Conservation (phyloP, 2,329 filamentous ascomycete genomes). For the Talaromyces sp. region DNA sequence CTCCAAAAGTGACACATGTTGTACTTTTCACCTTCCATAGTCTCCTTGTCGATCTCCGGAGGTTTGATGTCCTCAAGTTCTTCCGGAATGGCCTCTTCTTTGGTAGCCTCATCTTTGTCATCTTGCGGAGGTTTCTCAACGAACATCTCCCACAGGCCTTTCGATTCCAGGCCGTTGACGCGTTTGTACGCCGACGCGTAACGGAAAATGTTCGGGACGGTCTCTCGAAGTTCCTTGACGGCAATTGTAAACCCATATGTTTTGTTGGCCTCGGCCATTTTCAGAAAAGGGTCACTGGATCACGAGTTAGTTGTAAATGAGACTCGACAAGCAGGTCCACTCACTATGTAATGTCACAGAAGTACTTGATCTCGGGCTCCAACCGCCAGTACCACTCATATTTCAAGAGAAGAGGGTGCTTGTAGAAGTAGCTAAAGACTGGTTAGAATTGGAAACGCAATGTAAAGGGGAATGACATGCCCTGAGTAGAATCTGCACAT, state of each 20-base stretch:
- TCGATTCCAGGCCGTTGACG: constrained; percentile 80
- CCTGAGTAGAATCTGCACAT: constrained; percentile 99
- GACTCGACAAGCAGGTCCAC: constrained; percentile 26
- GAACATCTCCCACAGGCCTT: constrained; percentile 99
- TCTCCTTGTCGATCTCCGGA: constrained; percentile 81
- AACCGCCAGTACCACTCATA: constrained; percentile 99
- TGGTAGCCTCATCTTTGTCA: constrained; percentile 59
- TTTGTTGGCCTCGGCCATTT: constrained; percentile 93
- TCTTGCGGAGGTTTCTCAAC: constrained; percentile 63
- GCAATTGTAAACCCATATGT: constrained; percentile 99
- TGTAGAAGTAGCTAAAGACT: constrained; percentile 77
- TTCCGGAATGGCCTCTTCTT: constrained; percentile 69
- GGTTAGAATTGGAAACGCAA: background rate
- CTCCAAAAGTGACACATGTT: constrained; percentile 99
- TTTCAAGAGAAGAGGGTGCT: constrained; percentile 88
- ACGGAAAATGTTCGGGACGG: constrained; percentile 96
- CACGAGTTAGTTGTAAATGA: constrained; percentile 25
- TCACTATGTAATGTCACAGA: constrained; percentile 98
- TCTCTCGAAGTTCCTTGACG: constrained; percentile 95
- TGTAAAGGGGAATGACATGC: constrained; percentile 43
- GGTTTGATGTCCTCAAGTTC: constrained; percentile 53
- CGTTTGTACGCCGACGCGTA: constrained; percentile 98
- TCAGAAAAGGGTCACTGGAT: constrained; percentile 80
- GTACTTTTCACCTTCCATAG: constrained; percentile 96
- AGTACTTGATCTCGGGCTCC: constrained; percentile 99